Base-by-base conservation (phyloP, 225 moss, liverwort and hornwort genomes). In the Ulota crispa region DNA sequence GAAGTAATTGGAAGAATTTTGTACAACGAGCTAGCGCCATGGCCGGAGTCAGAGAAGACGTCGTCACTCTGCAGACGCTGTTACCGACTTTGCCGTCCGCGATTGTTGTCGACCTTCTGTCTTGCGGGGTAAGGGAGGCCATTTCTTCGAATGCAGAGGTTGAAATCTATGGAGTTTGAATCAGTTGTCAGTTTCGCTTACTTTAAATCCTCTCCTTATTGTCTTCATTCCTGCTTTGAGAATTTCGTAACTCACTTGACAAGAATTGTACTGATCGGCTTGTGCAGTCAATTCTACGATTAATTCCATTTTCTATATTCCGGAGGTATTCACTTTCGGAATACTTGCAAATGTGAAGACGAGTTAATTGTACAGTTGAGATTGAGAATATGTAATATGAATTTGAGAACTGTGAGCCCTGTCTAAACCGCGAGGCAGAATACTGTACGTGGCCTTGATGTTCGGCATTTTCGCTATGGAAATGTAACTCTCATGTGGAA, bases 51-150 rank as follows among this genome's bases (percentile, higher is more conserved):
- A 30, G 50, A 36, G 78, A 71, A 55, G 81, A 83, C 54, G 55
- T 19, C 9, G 78, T 45, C 32, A 71, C 79, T 64, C 23, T 88
- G 64, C 86, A 56, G 56, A 30, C 69, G n/a, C 71, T 91, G 30
- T 67, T 87, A 65, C 91, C 83, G 3, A 71, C 65, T 42, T 66
- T 91, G 73, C 89, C 89, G 5, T 66, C 55, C 28, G 83, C 81
- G 6, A 61, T 91, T 68, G 83, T 87, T 30, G 56, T 57, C 53
- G 91, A 91, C 73, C 87, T 91, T 41, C 77, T 91, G 41, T 87
- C 87, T 31, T 73, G 81, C 30, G 91, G 89, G 83, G 90, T 90
- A 78, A 86, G 79, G 20, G 24, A 43, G 16, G n/a, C 4, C 60
- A 47, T 54, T 21, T 9, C 56, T 34, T 7, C 13, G 0, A 45